A percentile compares a stretch with the other conserved stretches of the same genome.
Evolutionary conservation across 345 rosid species (phyloP).

Genomic region (Lepidium didymum): DNA sequence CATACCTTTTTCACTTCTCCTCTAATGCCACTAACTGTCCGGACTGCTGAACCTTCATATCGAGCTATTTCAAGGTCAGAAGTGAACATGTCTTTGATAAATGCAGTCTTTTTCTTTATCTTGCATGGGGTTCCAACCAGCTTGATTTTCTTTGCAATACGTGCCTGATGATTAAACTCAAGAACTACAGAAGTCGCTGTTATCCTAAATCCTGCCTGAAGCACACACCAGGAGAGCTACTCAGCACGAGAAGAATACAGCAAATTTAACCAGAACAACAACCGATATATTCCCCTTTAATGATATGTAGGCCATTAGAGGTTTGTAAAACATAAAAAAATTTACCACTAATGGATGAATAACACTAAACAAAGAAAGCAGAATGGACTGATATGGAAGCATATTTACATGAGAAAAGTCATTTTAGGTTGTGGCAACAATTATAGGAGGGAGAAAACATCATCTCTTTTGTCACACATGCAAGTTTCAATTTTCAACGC

Average conservation of each 20-base stretch:
- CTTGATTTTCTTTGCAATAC: constrained; percentile 76
- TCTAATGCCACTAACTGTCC: constrained; percentile 91
- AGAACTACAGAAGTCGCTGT: constrained; percentile 72
- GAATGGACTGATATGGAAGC: background rate
- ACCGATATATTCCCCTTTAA: background rate
- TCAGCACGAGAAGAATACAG: constrained; percentile 11
- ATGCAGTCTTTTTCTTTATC: constrained; percentile 85
- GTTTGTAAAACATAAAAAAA: background rate
- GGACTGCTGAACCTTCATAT: constrained; percentile 75
- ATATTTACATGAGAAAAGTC: background rate
- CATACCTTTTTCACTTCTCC: constrained; percentile 90
- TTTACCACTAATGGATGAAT: constrained; percentile 6
- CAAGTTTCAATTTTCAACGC: background rate
- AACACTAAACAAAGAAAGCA: background rate
- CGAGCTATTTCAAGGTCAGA: constrained; percentile 92
- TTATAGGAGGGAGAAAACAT: background rate
- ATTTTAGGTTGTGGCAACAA: background rate
- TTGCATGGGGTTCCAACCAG: constrained; percentile 85
- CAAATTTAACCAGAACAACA: background rate
- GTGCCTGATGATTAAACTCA: constrained; percentile 78
- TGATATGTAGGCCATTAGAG: background rate
- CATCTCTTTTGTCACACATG: background rate
- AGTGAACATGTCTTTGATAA: constrained; percentile 84
- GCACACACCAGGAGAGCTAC: constrained; percentile 20
- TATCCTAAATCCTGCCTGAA: constrained; percentile 74